Evolutionary conservation across 176 grass and related monocot species (phyloP), one percentile per base, ranked within the genome.

Genomic region (Juncus effusus): DNA sequence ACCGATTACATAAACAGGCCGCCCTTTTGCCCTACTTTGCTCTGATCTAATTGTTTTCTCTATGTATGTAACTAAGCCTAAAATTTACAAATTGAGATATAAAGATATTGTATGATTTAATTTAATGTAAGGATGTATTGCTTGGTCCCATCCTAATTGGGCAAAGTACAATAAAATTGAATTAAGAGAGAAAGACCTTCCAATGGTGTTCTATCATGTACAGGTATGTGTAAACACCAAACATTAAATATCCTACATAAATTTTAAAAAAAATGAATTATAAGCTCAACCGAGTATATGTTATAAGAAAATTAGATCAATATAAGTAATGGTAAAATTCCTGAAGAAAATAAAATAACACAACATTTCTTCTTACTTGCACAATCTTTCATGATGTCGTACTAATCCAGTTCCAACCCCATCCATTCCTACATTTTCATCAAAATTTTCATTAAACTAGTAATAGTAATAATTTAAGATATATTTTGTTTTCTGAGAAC

Each of bases 181-280:
- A 28, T 28, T 77, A 45, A 42, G 19, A 69, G 35, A 53, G 8
- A 12, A 19, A 2, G 50, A 97, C 93, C 83, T 86, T 86, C 63
- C 6, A 97, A 97, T 56, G 88, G n/a, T 13, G 77, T 97, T 0
- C 88, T 71, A 41, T 97, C 93, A 68, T 78, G 40, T 47, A 86
- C 77, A 4, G 93, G 93, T 89, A 92, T 84, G 40, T 97, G 93
- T 82, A 97, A 37, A 70, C 93, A 97, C 88, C 93, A 86, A 40
- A 97, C 42, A 36, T 92, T 82, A 51, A 97, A 97, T 77, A 97
- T 89, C 69, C 93, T 97, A 52, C 14, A 78, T 53, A 10, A 41
- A 47, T 6, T 45, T 47, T 0, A 47, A 47, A 47, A 14, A n/a
- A 19, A 54, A 9, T n/a, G 39, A 11, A 6, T n/a, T 56, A 71